Evolutionary conservation across 495 filamentous ascomycete genomes (phyloP).

Genomic region (Hyaloscypha variabilis): DNA sequence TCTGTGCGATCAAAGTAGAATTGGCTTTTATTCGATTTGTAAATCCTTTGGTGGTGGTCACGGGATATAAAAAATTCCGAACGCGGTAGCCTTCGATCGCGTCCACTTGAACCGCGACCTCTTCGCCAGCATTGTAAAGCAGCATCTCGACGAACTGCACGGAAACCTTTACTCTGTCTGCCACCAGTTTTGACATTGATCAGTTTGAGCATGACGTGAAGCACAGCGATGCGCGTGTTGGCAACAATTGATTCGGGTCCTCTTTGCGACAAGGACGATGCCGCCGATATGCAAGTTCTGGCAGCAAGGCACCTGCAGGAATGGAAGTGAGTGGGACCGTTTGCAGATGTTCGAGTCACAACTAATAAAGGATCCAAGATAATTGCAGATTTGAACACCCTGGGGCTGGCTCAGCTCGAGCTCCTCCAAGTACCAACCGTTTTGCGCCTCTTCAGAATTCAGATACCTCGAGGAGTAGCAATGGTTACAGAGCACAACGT

Average conservation of each 20-base stretch:
- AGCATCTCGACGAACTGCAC: background rate
- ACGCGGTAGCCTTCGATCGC: background rate
- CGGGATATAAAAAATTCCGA: background rate
- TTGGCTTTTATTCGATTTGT: background rate
- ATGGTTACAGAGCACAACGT: slow-evolving; percentile 15
- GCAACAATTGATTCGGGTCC: background rate
- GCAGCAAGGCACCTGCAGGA: slow-evolving; percentile 72
- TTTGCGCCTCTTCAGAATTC: slow-evolving; percentile 24
- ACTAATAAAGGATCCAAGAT: slow-evolving; percentile 12
- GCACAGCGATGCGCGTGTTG: slow-evolving; percentile 4
- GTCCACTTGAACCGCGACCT: background rate
- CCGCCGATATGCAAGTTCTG: slow-evolving; percentile 63
- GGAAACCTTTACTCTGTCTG: too few relatives aligned
- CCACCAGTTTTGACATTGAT: background rate
- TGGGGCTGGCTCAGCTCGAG: background rate
- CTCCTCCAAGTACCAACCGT: slow-evolving; percentile 11
- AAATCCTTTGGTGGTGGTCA: background rate
- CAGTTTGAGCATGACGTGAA: background rate
- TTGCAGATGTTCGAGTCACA: background rate
- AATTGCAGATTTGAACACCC: slow-evolving; percentile 31
- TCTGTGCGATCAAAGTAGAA: too few relatives aligned
- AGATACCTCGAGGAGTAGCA: slow-evolving; percentile 16
- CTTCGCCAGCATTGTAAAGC: background rate
- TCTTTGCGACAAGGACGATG: slow-evolving; percentile 41
- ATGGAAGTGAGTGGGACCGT: slow-evolving; percentile 49